Evolutionary conservation across 768 basidiomycete species (phyloP), one percentile per base, ranked within the genome.

Genomic region (Leccinum longicurvipes): DNA sequence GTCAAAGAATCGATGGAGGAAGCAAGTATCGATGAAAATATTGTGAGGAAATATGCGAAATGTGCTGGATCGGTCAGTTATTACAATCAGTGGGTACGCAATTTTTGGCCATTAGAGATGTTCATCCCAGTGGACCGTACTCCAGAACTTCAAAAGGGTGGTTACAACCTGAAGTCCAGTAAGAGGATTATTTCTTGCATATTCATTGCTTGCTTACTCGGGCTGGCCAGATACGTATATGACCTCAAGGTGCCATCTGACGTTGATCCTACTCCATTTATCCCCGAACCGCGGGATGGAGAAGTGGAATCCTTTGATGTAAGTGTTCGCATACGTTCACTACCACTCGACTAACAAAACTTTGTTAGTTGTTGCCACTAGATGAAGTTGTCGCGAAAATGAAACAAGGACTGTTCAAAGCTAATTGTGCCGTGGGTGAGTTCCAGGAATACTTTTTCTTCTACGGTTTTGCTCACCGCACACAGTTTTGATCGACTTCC

Each of bases 261-360:
- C 29, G 58, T 68, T 66, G 83, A 73, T 60, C 66, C 79, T 17
- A 69, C 75, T 14, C 71, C 77, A 17, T 82, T 88, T 59, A 75
- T 76, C 47, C 92, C 91, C 7, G 77, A 78, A 50, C 92, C 94
- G 0, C 76, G 82, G 21, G 97, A 99, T 61, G 94, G 92, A 24
- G 97, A 99, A 67, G 97, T 97, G 2, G 94, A 97, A 67, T 86
- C 82, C 1, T 99, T 99, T 62, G 84, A 93, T 75, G 94, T 93
- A 53, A 51, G 79, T 64, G 9, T 12, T 3, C 46, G 41, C 11
- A 48, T 49, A 5, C 28, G 24, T 21, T 42, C 34, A 25, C n/a
- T n/a, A n/a, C n/a, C 6, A 6, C 25, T n/a, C 21, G 15, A 53
- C 27, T 17, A 19, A 53, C 36, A 5, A 17, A 12, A 50, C 34